Conservation (phyloP, 2,329 filamentous ascomycete species). For the Calycina herbarum region DNA sequence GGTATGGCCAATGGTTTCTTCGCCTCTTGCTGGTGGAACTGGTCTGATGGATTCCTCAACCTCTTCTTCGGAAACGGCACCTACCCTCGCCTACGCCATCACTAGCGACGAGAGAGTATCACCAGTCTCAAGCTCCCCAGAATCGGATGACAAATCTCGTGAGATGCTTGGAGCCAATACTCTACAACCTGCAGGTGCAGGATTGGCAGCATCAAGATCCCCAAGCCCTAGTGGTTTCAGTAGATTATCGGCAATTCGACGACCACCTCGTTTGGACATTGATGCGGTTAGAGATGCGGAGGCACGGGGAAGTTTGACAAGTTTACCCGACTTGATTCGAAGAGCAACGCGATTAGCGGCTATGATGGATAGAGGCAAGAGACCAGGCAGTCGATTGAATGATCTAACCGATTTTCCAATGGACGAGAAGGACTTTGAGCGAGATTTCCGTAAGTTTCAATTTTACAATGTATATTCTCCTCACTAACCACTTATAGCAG, state of each 20-base stretch:
- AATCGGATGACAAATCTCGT: slow-evolving; percentile 42
- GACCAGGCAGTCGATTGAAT: slow-evolving; percentile 60
- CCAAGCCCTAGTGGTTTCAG: slow-evolving; percentile 37
- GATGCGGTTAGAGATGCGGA: slow-evolving; percentile 80
- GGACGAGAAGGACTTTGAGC: slow-evolving; percentile 29
- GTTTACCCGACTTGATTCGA: slow-evolving; percentile 85
- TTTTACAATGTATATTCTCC: not conserved
- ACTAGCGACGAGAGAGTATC: slow-evolving; percentile 20
- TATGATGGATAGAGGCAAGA: slow-evolving; percentile 79
- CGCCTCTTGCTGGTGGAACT: slow-evolving; percentile 33
- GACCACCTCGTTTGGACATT: slow-evolving; percentile 77
- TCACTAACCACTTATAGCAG: slow-evolving; percentile 22
- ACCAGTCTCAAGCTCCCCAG: slow-evolving; percentile 15
- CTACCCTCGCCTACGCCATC: slow-evolving; percentile 24
- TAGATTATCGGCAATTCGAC: slow-evolving; percentile 55
- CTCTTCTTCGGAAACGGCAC: slow-evolving; percentile 31
- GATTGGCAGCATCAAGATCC: slow-evolving; percentile 17
- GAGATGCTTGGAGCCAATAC: slow-evolving; percentile 48
- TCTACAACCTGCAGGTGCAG: slow-evolving; percentile 20
- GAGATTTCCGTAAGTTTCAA: slow-evolving; percentile 29
- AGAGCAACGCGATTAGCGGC: slow-evolving; percentile 83
- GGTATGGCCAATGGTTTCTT: slow-evolving; percentile 31
- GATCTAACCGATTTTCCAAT: slow-evolving; percentile 53
- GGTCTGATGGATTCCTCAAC: slow-evolving; percentile 33
- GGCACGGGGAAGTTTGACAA: slow-evolving; percentile 84